Evolutionary conservation across 768 basidiomycete species (phyloP).

Genomic region (Pleurotus giganteus): DNA sequence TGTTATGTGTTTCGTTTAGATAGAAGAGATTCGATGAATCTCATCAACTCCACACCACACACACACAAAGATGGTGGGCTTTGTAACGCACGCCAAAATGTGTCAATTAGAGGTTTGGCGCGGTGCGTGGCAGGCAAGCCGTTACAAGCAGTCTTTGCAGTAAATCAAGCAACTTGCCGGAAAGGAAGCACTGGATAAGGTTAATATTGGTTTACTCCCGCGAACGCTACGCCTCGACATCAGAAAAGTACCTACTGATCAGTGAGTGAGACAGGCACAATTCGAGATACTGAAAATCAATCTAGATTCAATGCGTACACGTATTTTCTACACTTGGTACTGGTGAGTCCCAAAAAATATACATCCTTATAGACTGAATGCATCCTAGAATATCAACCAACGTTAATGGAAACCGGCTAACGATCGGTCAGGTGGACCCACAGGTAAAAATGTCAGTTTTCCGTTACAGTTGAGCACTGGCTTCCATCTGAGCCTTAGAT

Average conservation of each 20-base stretch:
- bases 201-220: constrained; percentile 9
- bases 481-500: constrained; percentile 11
- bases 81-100: background rate
- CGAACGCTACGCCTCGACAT: background rate
- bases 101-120: constrained; percentile 11
- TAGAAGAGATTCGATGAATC: background rate
- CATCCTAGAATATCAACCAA: background rate
- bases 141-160: constrained; percentile 1
- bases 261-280: constrained; percentile 4
- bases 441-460: background rate
- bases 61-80: background rate
- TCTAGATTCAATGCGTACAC: constrained; percentile 11
- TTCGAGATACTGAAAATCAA: background rate
- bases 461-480: background rate
- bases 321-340: constrained; percentile 10
- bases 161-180: constrained; percentile 10
- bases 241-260: background rate
- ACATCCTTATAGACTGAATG: background rate
- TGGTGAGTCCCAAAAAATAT: background rate
- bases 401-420: background rate
- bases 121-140: background rate
- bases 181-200: constrained; percentile 2
- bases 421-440: background rate
- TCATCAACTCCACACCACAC: background rate
- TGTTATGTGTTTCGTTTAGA: constrained; percentile 7